These are phyloP conservation scores for Citrullus colocynthis DNA, from an alignment of 306 rosid genomes.

Conservation along the genomic window DNA sequence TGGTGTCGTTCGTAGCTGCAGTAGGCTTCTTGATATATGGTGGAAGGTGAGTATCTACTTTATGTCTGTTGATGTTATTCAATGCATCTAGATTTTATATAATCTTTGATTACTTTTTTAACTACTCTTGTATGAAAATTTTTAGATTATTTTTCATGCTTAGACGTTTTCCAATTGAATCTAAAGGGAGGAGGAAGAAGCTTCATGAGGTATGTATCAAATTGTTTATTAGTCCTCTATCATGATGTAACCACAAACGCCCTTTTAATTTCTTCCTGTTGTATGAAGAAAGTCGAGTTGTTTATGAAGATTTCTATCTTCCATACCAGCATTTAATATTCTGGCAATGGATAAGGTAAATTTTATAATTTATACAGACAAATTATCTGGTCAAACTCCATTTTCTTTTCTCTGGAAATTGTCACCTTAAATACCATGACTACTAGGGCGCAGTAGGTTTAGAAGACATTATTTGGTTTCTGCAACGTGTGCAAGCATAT, in stretches of 20 bases:
- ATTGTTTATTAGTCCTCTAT: constrained; percentile 14
- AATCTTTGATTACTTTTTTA: constrained; percentile 3
- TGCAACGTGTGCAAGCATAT: not conserved
- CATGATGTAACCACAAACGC: not conserved
- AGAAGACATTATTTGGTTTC: not conserved
- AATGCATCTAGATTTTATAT: constrained; percentile 6
- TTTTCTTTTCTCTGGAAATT: not conserved
- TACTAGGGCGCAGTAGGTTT: not conserved
- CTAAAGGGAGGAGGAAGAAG: constrained; percentile 96
- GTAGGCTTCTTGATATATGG: constrained; percentile 87
- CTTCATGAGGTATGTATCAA: constrained; percentile 73
- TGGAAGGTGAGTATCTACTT: constrained; percentile 67
- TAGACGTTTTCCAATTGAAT: constrained; percentile 94
- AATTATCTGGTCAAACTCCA: not conserved
- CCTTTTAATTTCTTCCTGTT: not conserved
- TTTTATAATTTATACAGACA: not conserved
- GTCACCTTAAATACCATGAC: not conserved
- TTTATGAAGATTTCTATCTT: not conserved
- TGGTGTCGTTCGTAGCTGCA: constrained; percentile 76
- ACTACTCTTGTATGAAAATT: not conserved
- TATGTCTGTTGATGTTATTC: constrained; percentile 5
- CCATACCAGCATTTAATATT: not conserved
- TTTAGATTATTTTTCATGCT: constrained; percentile 89
- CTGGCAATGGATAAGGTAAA: not conserved
- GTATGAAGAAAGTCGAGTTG: not conserved